Evolutionary conservation across 805 yeast species (phyloP), one percentile per base, ranked within the genome.

Genomic region (Kregervanrija fluxuum): DNA sequence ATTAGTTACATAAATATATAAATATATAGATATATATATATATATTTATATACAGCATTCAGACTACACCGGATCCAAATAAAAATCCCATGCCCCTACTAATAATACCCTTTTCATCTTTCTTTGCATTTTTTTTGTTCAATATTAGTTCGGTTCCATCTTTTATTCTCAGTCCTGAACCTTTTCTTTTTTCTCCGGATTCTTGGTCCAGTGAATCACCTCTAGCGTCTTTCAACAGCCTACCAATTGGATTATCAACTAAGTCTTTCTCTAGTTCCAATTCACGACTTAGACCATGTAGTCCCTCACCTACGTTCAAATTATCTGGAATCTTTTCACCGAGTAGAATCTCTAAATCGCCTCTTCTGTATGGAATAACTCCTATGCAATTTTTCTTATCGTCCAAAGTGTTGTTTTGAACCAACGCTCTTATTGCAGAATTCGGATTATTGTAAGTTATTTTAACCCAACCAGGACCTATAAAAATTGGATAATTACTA

Each of bases 381-480:
- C 95, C 79, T 3, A 46, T 35, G 22, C 73, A 68, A 1, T 54
- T 56, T 9, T 38, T 37, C 10, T 86, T 91, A 43, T 82, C 84
- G 55, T 82, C 76, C 5, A 80, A 73, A 11, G 71, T 62, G 4
- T 95, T 95, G 58, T 87, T 85, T 57, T 89, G 96, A 51, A 85
- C 80, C 37, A 90, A 66, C 0, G 99, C 96, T 44, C 95, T 79
- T 13, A 78, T 62, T 2, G 95, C 96, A 9, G 90, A 74, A 1
- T 82, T 68, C 8, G 84, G 76, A 47, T 80, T 82, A 46, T 80
- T 83, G 61, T 79, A 93, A 3, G 97, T 90, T 43, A 91, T 60
- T 58, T 89, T 85, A n/a, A 90, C 80, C 98, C 98, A 91, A 35
- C 86, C 80, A 38, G 79, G 75, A 1, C 98, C 98, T 11, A 90